phyloP scores from a whole-genome alignment of 805 yeast genomes.

The Candida tammaniensis region DNA sequence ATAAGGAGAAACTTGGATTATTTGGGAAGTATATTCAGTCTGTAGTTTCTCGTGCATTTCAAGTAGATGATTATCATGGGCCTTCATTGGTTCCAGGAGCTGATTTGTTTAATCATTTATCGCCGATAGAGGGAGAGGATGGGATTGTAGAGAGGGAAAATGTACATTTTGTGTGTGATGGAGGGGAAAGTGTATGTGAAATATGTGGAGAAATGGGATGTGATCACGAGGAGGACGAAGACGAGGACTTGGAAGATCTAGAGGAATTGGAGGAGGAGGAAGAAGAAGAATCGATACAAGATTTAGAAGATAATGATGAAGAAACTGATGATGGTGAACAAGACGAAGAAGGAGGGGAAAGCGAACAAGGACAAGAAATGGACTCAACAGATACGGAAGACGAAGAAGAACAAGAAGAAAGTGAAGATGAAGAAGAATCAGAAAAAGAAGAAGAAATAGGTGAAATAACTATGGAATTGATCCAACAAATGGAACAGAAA shows the following conservation, averaged over 20 bases:
- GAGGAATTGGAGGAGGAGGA: constrained; percentile 14
- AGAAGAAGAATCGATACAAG: constrained; percentile 13
- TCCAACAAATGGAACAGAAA: too few relatives aligned
- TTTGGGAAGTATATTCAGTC: constrained; percentile 61
- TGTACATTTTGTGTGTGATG: constrained; percentile 59
- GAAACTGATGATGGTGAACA: constrained; percentile 13
- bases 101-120: constrained; percentile 76
- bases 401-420: constrained; percentile 12
- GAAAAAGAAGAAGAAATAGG: constrained; percentile 2
- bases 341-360: constrained; percentile 19
- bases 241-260: constrained; percentile 9
- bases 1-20: constrained; percentile 27
- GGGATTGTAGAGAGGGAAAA: constrained; percentile 30
- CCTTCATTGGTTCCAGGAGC: constrained; percentile 87
- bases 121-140: constrained; percentile 25
- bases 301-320: constrained; percentile 17
- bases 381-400: constrained; percentile 10
- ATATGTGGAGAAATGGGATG: constrained; percentile 33
- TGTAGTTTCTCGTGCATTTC: constrained; percentile 76
- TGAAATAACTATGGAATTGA: neutral
- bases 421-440: constrained; percentile 8
- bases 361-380: constrained; percentile 12
- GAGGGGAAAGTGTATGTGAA: constrained; percentile 24
- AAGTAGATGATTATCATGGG: constrained; percentile 71
- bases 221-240: constrained; percentile 24